phyloP scores from a whole-genome alignment of 139 green algal genomes.

The Chlamydomonas asymmetrica region DNA sequence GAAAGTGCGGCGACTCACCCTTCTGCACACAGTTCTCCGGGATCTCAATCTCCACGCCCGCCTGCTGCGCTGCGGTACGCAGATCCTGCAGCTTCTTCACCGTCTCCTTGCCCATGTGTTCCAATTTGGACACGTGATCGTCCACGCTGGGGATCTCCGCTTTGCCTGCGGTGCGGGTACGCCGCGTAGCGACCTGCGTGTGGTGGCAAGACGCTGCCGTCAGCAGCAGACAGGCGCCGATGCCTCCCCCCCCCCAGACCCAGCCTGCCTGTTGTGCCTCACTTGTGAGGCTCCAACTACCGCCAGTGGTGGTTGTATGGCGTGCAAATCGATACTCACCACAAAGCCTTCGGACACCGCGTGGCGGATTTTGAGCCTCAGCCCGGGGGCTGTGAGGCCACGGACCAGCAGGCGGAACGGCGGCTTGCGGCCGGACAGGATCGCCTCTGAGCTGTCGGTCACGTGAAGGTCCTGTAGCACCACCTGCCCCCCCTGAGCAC shows the following conservation, averaged over 20 bases:
- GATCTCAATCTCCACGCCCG: slow-evolving; percentile 66
- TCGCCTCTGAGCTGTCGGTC: slow-evolving; percentile 82
- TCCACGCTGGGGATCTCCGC: slow-evolving; percentile 88
- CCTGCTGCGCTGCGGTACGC: slow-evolving; percentile 50
- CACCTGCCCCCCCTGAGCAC: slow-evolving; percentile 57
- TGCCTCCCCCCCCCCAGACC: no score
- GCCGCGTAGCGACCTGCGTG: slow-evolving; percentile 66
- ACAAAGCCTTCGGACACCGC: slow-evolving; percentile 84
- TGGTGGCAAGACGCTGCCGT: no score
- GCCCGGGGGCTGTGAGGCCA: slow-evolving; percentile 36
- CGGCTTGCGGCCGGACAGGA: slow-evolving; percentile 86
- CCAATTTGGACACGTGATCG: slow-evolving; percentile 85
- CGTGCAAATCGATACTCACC: slow-evolving; percentile 33
- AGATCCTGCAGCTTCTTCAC: slow-evolving; percentile 89
- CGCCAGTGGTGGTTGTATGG: not conserved
- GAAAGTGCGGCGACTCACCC: slow-evolving; percentile 31
- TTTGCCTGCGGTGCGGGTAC: slow-evolving; percentile 79
- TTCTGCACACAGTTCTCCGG: slow-evolving; percentile 59
- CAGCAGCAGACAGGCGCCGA: no score
- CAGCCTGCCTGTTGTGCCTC: not conserved
- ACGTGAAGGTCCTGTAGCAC: slow-evolving; percentile 75
- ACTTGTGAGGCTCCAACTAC: not conserved
- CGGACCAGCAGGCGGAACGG: slow-evolving; percentile 83
- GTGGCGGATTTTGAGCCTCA: slow-evolving; percentile 50
- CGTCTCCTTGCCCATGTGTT: slow-evolving; percentile 93